Evolutionary conservation across 106 monocot species (phyloP).

Genomic region (Platanthera zijinensis): DNA sequence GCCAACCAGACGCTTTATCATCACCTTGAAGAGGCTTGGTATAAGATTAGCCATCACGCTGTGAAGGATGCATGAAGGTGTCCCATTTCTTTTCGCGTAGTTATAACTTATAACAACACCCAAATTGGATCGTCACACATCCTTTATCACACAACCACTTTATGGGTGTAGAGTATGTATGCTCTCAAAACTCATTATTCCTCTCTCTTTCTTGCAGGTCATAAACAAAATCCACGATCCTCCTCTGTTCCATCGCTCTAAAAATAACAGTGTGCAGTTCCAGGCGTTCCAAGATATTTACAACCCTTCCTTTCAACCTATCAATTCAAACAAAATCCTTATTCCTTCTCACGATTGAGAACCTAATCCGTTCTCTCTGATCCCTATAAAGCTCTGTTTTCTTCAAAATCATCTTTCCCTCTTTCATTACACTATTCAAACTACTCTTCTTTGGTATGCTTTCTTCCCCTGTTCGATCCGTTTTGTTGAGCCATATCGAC

Average conservation of each 20-base stretch:
- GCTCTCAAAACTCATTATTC: slow-evolving; percentile 48
- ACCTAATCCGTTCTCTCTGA: slow-evolving; percentile 50
- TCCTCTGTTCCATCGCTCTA: slow-evolving; percentile 69
- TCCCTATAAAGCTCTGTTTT: slow-evolving; percentile 30
- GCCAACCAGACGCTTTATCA: too few relatives aligned
- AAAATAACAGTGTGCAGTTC: slow-evolving; percentile 83
- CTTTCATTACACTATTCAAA: neutral
- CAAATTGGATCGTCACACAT: slow-evolving; percentile 27
- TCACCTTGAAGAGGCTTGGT: slow-evolving; percentile 70
- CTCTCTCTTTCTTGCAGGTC: slow-evolving; percentile 58
- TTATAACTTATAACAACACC: slow-evolving; percentile 34
- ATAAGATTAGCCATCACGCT: slow-evolving; percentile 42
- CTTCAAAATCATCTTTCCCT: neutral
- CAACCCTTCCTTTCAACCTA: slow-evolving; percentile 49
- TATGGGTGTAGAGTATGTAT: slow-evolving; percentile 19
- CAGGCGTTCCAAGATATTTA: slow-evolving; percentile 59
- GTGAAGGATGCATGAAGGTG: slow-evolving; percentile 63
- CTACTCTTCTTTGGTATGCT: neutral
- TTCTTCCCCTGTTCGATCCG: neutral
- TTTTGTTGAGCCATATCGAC: neutral
- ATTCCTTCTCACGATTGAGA: slow-evolving; percentile 48
- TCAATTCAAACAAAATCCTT: slow-evolving; percentile 76
- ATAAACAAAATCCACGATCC: slow-evolving; percentile 69
- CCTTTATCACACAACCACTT: slow-evolving; percentile 28
- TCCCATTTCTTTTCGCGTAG: slow-evolving; percentile 51